phyloP scores from a whole-genome alignment of 2,329 filamentous ascomycete species.

The Magnaporthales sp. region DNA sequence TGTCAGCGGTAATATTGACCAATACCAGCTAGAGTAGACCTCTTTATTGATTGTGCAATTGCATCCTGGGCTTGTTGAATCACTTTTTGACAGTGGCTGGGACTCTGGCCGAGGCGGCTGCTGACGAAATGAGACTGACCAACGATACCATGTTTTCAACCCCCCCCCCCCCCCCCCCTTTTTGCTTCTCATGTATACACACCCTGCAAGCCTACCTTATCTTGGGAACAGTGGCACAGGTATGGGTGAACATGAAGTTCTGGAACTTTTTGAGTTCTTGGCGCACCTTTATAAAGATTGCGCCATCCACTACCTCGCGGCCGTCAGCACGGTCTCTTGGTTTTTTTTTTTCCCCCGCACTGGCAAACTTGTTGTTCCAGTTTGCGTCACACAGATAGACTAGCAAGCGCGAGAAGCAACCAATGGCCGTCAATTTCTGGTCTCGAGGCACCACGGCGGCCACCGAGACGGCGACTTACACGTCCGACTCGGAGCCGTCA shows the following conservation, averaged over 20 bases:
- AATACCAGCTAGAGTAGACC: neutral
- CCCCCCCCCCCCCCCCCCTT: too few species aligned
- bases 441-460: conserved; percentile 8
- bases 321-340: neutral
- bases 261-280: neutral
- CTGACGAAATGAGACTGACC: neutral
- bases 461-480: conserved; percentile 3
- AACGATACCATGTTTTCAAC: neutral
- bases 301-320: neutral
- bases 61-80: neutral
- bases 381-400: neutral
- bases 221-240: neutral
- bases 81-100: neutral
- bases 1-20: neutral
- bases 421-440: conserved; percentile 15
- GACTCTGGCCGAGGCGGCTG: neutral
- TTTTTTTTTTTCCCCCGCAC: neutral
- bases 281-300: neutral
- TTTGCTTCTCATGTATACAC: neutral
- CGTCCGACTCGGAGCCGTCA: conserved; percentile 16
- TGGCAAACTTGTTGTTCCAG: too few species aligned
- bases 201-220: neutral
- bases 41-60: neutral
- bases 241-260: neutral
- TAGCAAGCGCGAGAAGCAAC: neutral